Percentiles rank a stretch among this genome's conserved stretches.
These are phyloP conservation scores for Aspergillus homomorphus DNA, from an alignment of 495 filamentous ascomycete genomes.

Conservation along the genomic window DNA sequence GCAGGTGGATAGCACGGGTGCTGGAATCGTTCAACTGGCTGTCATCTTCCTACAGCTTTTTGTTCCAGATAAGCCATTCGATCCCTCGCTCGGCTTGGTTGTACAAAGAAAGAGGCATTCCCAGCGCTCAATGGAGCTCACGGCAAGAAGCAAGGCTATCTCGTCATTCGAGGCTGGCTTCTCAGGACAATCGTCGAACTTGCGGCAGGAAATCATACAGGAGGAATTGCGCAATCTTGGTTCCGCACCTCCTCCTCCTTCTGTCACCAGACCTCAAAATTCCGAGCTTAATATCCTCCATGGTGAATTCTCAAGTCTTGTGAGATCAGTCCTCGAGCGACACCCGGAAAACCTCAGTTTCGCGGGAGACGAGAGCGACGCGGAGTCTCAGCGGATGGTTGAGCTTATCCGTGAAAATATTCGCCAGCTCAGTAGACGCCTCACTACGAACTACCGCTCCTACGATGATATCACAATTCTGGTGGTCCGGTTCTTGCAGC, in stretches of 20 bases:
- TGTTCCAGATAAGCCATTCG: slow-evolving; percentile 79
- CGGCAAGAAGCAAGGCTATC: slow-evolving; percentile 57
- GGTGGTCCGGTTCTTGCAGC: slow-evolving; percentile 74
- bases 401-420: slow-evolving; percentile 70
- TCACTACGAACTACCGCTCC: slow-evolving; percentile 62
- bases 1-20: slow-evolving; percentile 24
- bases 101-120: slow-evolving; percentile 66
- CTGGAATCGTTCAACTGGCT: slow-evolving; percentile 39
- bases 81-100: slow-evolving; percentile 76
- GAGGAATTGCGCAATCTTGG: slow-evolving; percentile 61
- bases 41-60: slow-evolving; percentile 64
- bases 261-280: slow-evolving; percentile 67
- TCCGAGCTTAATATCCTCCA: slow-evolving; percentile 72
- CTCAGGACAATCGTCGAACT: slow-evolving; percentile 62
- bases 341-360: slow-evolving; percentile 46
- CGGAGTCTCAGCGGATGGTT: slow-evolving; percentile 31
- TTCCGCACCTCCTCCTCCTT: slow-evolving; percentile 53
- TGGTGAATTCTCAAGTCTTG: slow-evolving; percentile 73
- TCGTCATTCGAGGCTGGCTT: slow-evolving; percentile 62
- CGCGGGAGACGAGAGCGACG: slow-evolving; percentile 11
- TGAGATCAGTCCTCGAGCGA: slow-evolving; percentile 60
- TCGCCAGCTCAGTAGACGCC: slow-evolving; percentile 59
- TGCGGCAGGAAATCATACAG: slow-evolving; percentile 58
- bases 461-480: slow-evolving; percentile 85
- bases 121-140: slow-evolving; percentile 51